These are phyloP conservation scores for Ganoderma resinaceum DNA, from an alignment of 1,284 basidiomycete species.

Conservation along the genomic window DNA sequence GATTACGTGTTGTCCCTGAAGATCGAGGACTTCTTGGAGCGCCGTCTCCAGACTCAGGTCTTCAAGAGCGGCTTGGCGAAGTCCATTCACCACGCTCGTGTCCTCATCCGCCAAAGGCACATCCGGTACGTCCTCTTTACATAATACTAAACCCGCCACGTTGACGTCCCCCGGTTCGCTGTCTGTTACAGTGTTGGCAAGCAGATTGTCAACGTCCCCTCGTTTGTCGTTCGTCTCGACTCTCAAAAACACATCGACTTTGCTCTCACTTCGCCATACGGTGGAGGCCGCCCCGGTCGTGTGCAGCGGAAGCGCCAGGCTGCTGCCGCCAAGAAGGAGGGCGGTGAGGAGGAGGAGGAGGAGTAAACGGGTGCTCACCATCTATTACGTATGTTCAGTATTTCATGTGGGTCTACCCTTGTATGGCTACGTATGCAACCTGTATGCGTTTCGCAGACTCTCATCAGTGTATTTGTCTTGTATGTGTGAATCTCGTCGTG, in stretches of 20 bases:
- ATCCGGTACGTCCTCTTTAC: conserved; percentile 71
- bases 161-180: not conserved
- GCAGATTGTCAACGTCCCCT: conserved; percentile 99
- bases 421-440: conserved; percentile 41
- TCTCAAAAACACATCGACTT: conserved; percentile 99
- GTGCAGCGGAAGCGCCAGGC: conserved; percentile 99
- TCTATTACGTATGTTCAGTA: conserved; percentile 35
- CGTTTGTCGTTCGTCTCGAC: conserved; percentile 98
- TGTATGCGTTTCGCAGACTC: conserved; percentile 32
- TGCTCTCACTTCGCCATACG: conserved; percentile 96
- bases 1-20: conserved; percentile 99
- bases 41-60: conserved; percentile 98
- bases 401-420: conserved; percentile 39
- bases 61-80: conserved; percentile 99
- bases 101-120: conserved; percentile 96
- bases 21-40: conserved; percentile 99
- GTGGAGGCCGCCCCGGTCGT: conserved; percentile 96
- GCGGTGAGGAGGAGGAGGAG: conserved; percentile 92
- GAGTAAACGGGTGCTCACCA: conserved; percentile 56
- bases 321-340: conserved; percentile 92
- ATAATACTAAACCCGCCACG: not conserved
- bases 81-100: conserved; percentile 98
- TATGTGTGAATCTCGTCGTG: not conserved
- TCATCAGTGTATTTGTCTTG: not conserved
- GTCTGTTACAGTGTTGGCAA: conserved; percentile 83